Conservation (phyloP, 208 protist species). For the Wallacemonas rigidus region DNA sequence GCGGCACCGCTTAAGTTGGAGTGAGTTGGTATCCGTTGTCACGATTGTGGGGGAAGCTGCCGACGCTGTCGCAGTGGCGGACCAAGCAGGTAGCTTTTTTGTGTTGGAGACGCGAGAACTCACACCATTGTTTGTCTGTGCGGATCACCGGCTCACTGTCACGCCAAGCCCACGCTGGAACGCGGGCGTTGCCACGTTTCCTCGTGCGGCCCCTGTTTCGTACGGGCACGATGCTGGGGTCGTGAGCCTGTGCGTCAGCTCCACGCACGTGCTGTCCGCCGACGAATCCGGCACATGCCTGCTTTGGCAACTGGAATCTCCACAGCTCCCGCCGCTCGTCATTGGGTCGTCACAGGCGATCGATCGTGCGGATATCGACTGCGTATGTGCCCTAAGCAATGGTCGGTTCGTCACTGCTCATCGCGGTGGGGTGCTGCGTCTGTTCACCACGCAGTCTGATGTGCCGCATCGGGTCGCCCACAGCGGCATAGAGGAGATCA, state of each 20-base stretch:
- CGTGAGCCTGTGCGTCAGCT: slow-evolving; percentile 28
- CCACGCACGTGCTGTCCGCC: slow-evolving; percentile 33
- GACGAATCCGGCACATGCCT: slow-evolving; percentile 39
- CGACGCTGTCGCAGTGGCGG: slow-evolving; percentile 23
- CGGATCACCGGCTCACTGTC: neutral
- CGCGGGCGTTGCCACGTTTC: neutral
- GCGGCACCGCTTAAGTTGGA: slow-evolving; percentile 34
- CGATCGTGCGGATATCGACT: neutral
- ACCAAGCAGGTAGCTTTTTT: slow-evolving; percentile 6
- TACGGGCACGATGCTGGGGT: slow-evolving; percentile 28
- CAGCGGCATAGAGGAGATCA: neutral
- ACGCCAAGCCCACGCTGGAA: slow-evolving; percentile 2
- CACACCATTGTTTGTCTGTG: slow-evolving; percentile 5
- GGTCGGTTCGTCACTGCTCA: neutral
- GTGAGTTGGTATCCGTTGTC: slow-evolving; percentile 51
- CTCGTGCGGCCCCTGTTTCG: neutral
- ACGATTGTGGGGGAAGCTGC: slow-evolving; percentile 20
- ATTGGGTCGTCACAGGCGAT: neutral
- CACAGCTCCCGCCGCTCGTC: neutral
- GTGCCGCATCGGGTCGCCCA: neutral
- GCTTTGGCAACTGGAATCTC: neutral
- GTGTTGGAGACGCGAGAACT: slow-evolving; percentile 9
- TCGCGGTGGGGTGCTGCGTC: neutral
- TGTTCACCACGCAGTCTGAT: neutral
- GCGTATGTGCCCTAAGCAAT: neutral